phyloP scores from a whole-genome alignment of 257 asterid genomes.

The Henckelia pumila region DNA sequence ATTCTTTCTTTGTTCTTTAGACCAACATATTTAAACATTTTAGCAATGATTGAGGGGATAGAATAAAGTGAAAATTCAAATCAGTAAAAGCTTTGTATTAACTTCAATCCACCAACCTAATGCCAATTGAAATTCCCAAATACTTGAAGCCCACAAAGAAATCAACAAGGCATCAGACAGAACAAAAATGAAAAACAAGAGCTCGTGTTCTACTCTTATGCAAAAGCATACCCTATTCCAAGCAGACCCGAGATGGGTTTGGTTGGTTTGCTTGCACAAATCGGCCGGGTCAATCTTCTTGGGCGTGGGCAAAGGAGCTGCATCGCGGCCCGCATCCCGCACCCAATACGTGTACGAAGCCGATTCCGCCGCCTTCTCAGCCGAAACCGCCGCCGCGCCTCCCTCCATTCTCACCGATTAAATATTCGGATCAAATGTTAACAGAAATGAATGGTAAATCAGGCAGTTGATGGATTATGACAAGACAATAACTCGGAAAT shows the following conservation, averaged over 20 bases:
- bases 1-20: not conserved
- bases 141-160: not conserved
- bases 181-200: not conserved
- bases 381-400: slow-evolving; percentile 39
- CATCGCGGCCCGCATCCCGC: slow-evolving; percentile 48
- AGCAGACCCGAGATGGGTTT: slow-evolving; percentile 60
- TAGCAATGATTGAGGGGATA: no score
- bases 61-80: not conserved
- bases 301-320: slow-evolving; percentile 58
- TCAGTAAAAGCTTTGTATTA: not conserved
- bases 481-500: not conserved
- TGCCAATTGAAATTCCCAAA: not conserved
- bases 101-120: not conserved
- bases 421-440: slow-evolving; percentile 16
- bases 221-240: slow-evolving; percentile 54
- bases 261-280: slow-evolving; percentile 31
- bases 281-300: slow-evolving; percentile 54
- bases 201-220: not conserved
- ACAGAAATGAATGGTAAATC: not conserved
- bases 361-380: slow-evolving; percentile 34
- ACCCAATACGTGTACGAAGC: slow-evolving; percentile 64
- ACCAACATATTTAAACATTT: not conserved
- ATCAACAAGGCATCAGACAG: not conserved
- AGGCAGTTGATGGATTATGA: not conserved
- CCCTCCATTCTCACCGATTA: slow-evolving; percentile 40